Percentiles rank a stretch among this genome's conserved stretches.
Conservation (phyloP, 2,329 filamentous ascomycete species). For the Clonostachys byssicola region DNA sequence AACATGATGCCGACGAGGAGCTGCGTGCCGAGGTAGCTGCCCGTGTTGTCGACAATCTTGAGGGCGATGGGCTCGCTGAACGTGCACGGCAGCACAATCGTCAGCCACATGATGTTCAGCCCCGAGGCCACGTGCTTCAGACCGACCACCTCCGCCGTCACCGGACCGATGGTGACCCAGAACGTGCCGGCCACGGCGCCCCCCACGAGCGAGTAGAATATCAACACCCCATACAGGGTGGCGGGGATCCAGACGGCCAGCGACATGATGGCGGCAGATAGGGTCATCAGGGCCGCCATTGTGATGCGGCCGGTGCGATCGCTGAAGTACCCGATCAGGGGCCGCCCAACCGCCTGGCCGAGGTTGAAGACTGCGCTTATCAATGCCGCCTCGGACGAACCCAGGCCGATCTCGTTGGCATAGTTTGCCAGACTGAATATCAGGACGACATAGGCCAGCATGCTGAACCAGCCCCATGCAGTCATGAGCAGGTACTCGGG, state of each 20-base stretch:
- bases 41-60: constrained; percentile 37
- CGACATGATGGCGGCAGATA: constrained; percentile 59
- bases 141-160: constrained; percentile 71
- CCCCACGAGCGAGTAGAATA: constrained; percentile 69
- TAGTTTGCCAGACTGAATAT: constrained; percentile 75
- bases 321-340: constrained; percentile 68
- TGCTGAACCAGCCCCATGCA: constrained; percentile 64
- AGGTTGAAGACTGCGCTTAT: constrained; percentile 71
- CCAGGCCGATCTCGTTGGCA: constrained; percentile 62
- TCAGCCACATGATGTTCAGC: constrained; percentile 68
- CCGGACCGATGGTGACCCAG: constrained; percentile 65
- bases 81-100: constrained; percentile 65
- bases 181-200: constrained; percentile 69
- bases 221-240: constrained; percentile 57
- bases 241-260: constrained; percentile 72
- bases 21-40: constrained; percentile 47
- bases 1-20: constrained; percentile 61
- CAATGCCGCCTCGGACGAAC: constrained; percentile 62
- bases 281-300: constrained; percentile 62
- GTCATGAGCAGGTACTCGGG: constrained; percentile 62
- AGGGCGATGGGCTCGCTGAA: constrained; percentile 64
- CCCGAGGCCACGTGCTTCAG: constrained; percentile 62
- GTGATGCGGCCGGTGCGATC: constrained; percentile 71
- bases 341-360: constrained; percentile 64
- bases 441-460: constrained; percentile 73